Base-by-base conservation (phyloP, 164 flowering plant species). In the Sextonia rubra region DNA sequence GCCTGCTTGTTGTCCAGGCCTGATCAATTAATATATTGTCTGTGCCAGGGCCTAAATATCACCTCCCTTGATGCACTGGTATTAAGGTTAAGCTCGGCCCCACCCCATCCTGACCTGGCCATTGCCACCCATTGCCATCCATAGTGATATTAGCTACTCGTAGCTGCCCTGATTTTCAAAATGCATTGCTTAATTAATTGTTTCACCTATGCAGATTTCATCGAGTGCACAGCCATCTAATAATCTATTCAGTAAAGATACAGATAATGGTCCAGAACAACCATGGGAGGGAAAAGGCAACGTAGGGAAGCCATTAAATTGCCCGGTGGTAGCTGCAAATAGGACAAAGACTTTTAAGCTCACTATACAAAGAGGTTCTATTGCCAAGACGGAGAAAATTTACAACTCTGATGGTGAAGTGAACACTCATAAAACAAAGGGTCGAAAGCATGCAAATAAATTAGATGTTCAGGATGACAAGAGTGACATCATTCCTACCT, bases 301-400 rank as follows among this genome's bases (percentile, higher is more conserved):
- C 80, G 82, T 85, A 3, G 91, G 97, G 98, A 94, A 91, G 47
- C 97, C 99, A 32, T 85, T 95, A 64, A 93, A 89, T 75, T 87
- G 89, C 81, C 86, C 91, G 67, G 90, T 95, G 68, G 99, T 93
- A 80, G 97, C 87, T 72, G 99, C 99, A 69, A 93, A 88, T 74
- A 84, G 97, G 77, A 88, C 91, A 52, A 91, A 89, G 82, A 76
- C 90, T 6, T 85, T 83, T 44, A 91, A 88, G 78, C 82, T 69
- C 63, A 80, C 65, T 79, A 74, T 82, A 58, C 93, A 77, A 66
- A 87, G 86, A 27, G 64, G 66, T 17, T 71, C 85, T 73, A 69
- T 71, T 70, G 68, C 72, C 32, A 88, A 84, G 73, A 47, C 79
- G 72, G 89, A 88, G 60, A 74, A 73, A 60, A 64, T 44, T 22